Percentiles rank a stretch among this genome's conserved stretches.
These are phyloP conservation scores for Yamadazyma mexicana DNA, from an alignment of 1,139 yeast genomes.

Conservation along the genomic window DNA sequence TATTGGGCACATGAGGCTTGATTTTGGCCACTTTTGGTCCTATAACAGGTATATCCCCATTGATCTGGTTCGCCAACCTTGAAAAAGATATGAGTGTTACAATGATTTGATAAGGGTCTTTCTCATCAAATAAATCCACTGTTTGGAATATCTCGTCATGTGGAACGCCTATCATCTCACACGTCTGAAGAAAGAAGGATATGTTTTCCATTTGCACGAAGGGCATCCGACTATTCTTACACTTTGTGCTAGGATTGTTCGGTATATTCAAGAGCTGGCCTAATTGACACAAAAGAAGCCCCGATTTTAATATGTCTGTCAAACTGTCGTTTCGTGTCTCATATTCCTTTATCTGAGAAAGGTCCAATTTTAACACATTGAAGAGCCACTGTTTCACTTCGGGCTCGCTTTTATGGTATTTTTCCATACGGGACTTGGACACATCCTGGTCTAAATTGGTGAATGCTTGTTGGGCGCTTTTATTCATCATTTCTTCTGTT, in stretches of 20 bases:
- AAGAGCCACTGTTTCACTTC: slow-evolving; percentile 56
- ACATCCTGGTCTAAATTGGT: slow-evolving; percentile 49
- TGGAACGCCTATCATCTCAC: slow-evolving; percentile 67
- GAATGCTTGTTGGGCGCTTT: slow-evolving; percentile 17
- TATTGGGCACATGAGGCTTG: slow-evolving; percentile 39
- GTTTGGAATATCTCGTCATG: slow-evolving; percentile 86
- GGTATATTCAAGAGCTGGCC: slow-evolving; percentile 39
- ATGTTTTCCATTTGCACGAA: slow-evolving; percentile 90
- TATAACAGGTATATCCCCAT: slow-evolving; percentile 32
- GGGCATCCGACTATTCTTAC: slow-evolving; percentile 71
- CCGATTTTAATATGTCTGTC: slow-evolving; percentile 61
- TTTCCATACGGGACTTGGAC: slow-evolving; percentile 40
- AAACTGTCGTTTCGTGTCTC: slow-evolving; percentile 27
- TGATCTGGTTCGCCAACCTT: slow-evolving; percentile 41
- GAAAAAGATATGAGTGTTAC: slow-evolving; percentile 75
- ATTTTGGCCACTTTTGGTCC: slow-evolving; percentile 38
- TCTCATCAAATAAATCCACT: slow-evolving; percentile 69
- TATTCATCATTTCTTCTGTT: slow-evolving; percentile 1
- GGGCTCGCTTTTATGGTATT: slow-evolving; percentile 45
- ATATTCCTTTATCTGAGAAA: slow-evolving; percentile 15
- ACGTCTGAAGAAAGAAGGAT: slow-evolving; percentile 63
- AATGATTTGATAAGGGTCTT: slow-evolving; percentile 77
- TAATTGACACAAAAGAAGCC: slow-evolving; percentile 59
- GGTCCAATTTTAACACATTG: slow-evolving; percentile 22
- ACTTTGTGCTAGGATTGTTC: slow-evolving; percentile 43